Evolutionary conservation across 805 yeast species (phyloP), one percentile per base, ranked within the genome.

Genomic region (Brettanomyces custersianus): DNA sequence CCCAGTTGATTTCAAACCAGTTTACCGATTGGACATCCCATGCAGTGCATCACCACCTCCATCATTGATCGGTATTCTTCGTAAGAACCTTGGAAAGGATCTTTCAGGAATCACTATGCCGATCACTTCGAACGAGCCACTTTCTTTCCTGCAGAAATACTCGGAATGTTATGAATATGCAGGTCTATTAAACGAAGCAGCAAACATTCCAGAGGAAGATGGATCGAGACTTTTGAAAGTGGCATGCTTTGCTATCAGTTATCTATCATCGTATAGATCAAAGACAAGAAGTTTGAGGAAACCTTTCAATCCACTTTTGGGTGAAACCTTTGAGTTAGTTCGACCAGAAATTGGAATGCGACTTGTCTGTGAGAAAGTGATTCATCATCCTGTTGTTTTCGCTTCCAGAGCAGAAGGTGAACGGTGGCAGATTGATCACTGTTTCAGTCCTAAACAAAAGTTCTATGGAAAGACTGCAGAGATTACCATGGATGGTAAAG

Each of bases 381-480:
- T 74, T 21, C 98, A 92, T 50, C 73, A 84, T 38, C 98, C 98
- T 2, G 78, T 80, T 12, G 74, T 88, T 2, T 76, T 87, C 62
- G 96, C 96, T 1, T 65, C 80, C 17, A 78, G 74, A 54, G 83
- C 76, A 4, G 96, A 90, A 39, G 68, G 83, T 18, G 55, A 61
- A 6, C 59, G 69, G 18, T 92, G 97, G 97, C 52, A 62, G 4
- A 56, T 69, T n/a, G 65, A 68, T 26, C 78, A 74, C 44, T 65
- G 74, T n/a, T 70, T 82, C 3, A 62, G 75, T 19, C 95, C 95
- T 0, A 71, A 72, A 17, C 96, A 88, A 49, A 86, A 87, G 55
- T 84, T 85, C 49, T 90, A 96, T 94, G 96, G 97, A 34, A 92
- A 90, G 60, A 78, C 88, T 20, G 77, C 84, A 6, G 97, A 92